Base-by-base conservation (phyloP, 2,329 filamentous ascomycete species). In the Aspergillus glaucus region DNA sequence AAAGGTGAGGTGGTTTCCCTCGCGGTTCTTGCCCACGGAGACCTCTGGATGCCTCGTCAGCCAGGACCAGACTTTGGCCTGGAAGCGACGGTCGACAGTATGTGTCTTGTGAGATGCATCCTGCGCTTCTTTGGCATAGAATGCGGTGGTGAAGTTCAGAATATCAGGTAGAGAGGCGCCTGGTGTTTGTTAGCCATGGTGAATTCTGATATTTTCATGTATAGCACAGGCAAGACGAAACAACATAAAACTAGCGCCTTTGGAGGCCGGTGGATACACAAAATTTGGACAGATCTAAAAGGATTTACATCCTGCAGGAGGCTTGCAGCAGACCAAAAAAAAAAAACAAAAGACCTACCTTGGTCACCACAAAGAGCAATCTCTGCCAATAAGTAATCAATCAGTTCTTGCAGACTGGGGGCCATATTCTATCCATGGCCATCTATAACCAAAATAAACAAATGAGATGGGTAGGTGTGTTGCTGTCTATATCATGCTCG, bases 21-120 rank as follows among this genome's bases (percentile, higher is more conserved):
- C 59, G n/a, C 63, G 62, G 42, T 72, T 54, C 22, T 64, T 60
- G 1, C 72, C 70, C 28, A 82, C 71, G 3, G 71, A 76, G 41
- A 84, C 72, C 51, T 84, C 81, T 1, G 75, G 71, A 56, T 83
- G 75, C 41, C 65, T 66, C 9, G 66, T 73, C 45, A 85, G 67
- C 80, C 79, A 84, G 32, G 67, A 65, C 79, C 81, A 84, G 32
- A 80, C 68, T 44, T 73, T 75, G 44, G 76, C 72, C 50, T 80
- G 68, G 51, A 84, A 75, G 6, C 54, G 64, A 32, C 73, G 72
- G 56, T 82, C 78, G 43, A 80, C 66, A 17, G 48, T 58, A 43
- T 63, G 63, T 26, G 15, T 55, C 17, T 51, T 57, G 17, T 51
- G 19, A 17, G 49, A 49, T 30, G 46, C 47, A 50, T 63, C 53